Evolutionary conservation across 495 filamentous ascomycete species (phyloP).

Genomic region (Clavariopsis aquatica): DNA sequence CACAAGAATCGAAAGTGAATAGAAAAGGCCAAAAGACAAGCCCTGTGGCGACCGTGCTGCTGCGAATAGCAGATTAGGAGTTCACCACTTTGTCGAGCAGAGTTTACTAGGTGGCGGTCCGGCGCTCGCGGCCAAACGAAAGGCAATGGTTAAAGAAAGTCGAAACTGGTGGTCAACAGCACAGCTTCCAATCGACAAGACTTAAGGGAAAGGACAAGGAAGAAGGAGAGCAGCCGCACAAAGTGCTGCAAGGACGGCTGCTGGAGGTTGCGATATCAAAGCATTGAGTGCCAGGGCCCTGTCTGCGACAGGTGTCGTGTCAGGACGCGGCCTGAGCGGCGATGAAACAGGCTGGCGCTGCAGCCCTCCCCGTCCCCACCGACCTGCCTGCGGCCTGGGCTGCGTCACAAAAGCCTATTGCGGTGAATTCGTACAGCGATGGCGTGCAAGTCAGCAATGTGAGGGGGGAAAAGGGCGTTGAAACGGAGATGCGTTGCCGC

Average conservation of each 20-base stretch:
- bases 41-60: background rate
- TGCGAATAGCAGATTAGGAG: constrained; percentile 5
- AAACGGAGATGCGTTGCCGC: background rate
- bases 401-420: constrained; percentile 7
- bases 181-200: constrained; percentile 36
- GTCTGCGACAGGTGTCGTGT: constrained; percentile 34
- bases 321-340: constrained; percentile 9
- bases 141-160: constrained; percentile 26
- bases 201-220: constrained; percentile 35
- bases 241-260: constrained; percentile 33
- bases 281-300: constrained; percentile 33
- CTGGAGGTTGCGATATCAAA: constrained; percentile 27
- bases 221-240: constrained; percentile 30
- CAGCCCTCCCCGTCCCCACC: constrained; percentile 13
- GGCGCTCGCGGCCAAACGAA: constrained; percentile 37
- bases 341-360: constrained; percentile 15
- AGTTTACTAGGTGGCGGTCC: constrained; percentile 9
- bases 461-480: background rate
- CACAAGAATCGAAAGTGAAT: background rate
- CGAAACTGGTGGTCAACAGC: constrained; percentile 39
- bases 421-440: background rate
- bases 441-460: background rate
- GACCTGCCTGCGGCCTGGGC: background rate
- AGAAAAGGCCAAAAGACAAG: background rate
- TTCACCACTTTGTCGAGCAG: constrained; percentile 5